phyloP scores from a whole-genome alignment of 371 early-diverging fungal genomes.

The Lichtheimia hyalospora region DNA sequence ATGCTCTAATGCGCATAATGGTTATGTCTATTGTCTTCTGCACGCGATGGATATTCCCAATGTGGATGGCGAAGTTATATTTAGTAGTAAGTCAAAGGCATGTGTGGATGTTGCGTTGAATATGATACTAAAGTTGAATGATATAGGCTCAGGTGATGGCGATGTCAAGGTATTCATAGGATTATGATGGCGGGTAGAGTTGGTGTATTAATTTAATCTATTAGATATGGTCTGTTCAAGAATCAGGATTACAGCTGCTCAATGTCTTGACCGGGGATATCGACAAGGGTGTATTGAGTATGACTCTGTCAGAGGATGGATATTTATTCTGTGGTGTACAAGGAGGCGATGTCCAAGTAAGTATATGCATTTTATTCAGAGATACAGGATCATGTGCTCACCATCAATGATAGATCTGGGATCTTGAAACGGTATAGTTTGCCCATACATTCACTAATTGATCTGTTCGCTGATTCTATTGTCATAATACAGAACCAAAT shows the following conservation, averaged over 20 bases:
- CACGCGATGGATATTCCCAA: conserved; percentile 56
- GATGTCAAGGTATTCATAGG: conserved; percentile 53
- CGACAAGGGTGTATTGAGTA: conserved; percentile 61
- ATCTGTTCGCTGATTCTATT: conserved; percentile 1
- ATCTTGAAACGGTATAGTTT: conserved; percentile 66
- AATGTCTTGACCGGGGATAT: conserved; percentile 50
- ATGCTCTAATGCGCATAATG: conserved; percentile 69
- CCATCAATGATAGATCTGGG: conserved; percentile 53
- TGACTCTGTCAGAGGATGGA: conserved; percentile 68
- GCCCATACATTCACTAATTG: not conserved
- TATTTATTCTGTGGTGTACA: conserved; percentile 80
- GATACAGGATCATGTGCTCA: too few relatives aligned
- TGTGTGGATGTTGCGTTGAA: not conserved
- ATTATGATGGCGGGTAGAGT: not conserved
- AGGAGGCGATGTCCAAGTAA: conserved; percentile 71
- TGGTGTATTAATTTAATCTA: not conserved
- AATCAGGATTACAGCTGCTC: conserved; percentile 40
- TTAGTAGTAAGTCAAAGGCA: conserved; percentile 46
- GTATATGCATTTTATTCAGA: not conserved
- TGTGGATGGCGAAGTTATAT: conserved; percentile 56
- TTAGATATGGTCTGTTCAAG: conserved; percentile 60
- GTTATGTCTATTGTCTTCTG: conserved; percentile 72
- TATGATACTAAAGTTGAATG: not conserved
- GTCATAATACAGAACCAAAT: conserved; percentile 48
- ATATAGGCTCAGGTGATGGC: conserved; percentile 70